Base-by-base conservation (phyloP, 768 basidiomycete genomes). In the Leccinum ochraceum region DNA sequence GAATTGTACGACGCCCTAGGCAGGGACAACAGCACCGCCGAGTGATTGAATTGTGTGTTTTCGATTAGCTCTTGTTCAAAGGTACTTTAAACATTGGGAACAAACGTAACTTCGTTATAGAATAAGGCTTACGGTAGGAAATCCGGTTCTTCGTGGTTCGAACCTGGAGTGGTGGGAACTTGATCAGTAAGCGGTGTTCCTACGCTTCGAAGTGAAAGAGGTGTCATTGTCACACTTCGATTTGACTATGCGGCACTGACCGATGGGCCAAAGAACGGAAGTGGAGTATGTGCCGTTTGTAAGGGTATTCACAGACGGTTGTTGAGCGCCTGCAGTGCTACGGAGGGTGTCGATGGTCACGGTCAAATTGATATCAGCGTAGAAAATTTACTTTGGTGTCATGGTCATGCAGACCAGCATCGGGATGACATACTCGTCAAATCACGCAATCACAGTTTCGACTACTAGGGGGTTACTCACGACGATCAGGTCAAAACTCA, bases 401-500 rank as follows among this genome's bases (percentile, higher is more conserved):
- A 17, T 49, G 13, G 3, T 24, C 22, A 24, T 24, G 22, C 22
- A 24, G 22, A 24, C 22, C 22, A 24, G 22, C 22, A 24, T 24
- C 22, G 22, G 22, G 22, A 24, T 24, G 22, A 24, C 22, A 24
- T 24, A 24, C 22, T 24, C 22, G 22, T 24, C 22, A 24, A 24
- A 2, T 24, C 22, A 24, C 22, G 22, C 22, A 24, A 24, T 24
- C 22, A 24, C 2, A 24, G 22, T 24, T 24, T 24, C 22, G 22
- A 24, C 22, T 24, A 24, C 22, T 24, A 24, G 6, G n/a, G 14
- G n/a, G n/a, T 6, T 16, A 75, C 88, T 67, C 69, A 92, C 91
- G 6, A 87, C 81, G 60, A 90, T 76, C 42, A 90, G 79, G 69
- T 94, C 89, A 64, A 92, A 92, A 56, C 79, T 81, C 56, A 71